A percentile compares a stretch with the other conserved stretches of the same genome.
Conservation (phyloP, 257 asterid genomes). For the Vinca minor region DNA sequence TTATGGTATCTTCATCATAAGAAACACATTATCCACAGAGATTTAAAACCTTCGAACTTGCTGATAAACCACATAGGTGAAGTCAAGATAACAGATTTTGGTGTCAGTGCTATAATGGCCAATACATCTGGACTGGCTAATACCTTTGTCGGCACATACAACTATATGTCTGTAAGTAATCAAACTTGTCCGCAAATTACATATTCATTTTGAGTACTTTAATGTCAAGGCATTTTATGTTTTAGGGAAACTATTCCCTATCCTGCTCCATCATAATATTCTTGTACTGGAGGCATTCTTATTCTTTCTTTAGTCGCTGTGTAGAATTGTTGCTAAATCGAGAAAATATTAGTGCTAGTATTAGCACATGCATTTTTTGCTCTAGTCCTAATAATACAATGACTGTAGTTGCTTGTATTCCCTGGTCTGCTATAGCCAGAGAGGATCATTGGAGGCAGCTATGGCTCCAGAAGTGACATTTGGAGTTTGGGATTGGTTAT, state of each 20-base stretch:
- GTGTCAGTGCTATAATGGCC: slow-evolving; percentile 83
- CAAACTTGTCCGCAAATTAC: neutral
- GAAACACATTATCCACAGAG: slow-evolving; percentile 92
- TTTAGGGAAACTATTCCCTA: neutral
- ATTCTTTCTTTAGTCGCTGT: neutral
- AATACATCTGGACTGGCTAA: slow-evolving; percentile 84
- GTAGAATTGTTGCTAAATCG: slow-evolving; percentile 8
- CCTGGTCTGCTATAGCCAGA: slow-evolving; percentile 56
- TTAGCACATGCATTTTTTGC: neutral
- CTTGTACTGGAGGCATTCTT: neutral
- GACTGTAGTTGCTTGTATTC: slow-evolving; percentile 8
- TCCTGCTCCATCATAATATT: neutral
- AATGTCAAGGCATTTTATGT: neutral
- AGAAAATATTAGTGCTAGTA: neutral
- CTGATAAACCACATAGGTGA: slow-evolving; percentile 92
- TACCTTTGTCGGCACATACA: slow-evolving; percentile 94
- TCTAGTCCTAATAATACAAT: neutral
- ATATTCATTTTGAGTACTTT: neutral
- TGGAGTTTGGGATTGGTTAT: slow-evolving; percentile 97
- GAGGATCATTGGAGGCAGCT: slow-evolving; percentile 67
- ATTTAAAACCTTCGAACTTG: slow-evolving; percentile 89
- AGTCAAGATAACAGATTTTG: slow-evolving; percentile 95
- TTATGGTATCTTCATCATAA: slow-evolving; percentile 98
- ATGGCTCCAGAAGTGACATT: slow-evolving; percentile 83
- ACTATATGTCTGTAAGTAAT: slow-evolving; percentile 97